These are phyloP conservation scores for Daldinia concentrica DNA, from an alignment of 495 filamentous ascomycete species.

Conservation along the genomic window DNA sequence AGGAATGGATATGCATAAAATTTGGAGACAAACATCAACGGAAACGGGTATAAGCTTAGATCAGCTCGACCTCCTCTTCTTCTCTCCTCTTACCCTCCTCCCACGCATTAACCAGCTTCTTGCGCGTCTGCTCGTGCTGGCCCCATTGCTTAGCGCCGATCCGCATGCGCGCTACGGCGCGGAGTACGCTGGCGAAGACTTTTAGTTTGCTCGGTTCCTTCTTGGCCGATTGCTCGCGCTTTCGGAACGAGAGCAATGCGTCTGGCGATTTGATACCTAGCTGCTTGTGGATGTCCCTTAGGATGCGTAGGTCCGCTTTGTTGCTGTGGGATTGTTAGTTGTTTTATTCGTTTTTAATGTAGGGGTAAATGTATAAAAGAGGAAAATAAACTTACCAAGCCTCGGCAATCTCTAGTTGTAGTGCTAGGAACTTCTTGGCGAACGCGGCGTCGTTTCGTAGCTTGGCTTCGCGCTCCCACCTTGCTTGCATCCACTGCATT, in stretches of 20 bases:
- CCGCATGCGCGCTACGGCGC: constrained; percentile 55
- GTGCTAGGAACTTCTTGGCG: constrained; percentile 78
- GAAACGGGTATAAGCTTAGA: not conserved
- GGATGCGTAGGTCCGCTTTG: constrained; percentile 85
- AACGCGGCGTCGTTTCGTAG: constrained; percentile 80
- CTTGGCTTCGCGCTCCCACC: constrained; percentile 78
- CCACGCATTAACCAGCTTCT: constrained; percentile 50
- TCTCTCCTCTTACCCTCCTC: constrained; percentile 52
- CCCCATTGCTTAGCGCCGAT: constrained; percentile 53
- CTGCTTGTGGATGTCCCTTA: constrained; percentile 71
- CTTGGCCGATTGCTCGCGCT: constrained; percentile 22
- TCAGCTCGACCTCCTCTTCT: constrained; percentile 24
- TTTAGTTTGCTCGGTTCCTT: constrained; percentile 41
- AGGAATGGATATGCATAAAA: not conserved
- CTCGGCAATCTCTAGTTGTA: constrained; percentile 82
- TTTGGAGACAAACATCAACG: not conserved
- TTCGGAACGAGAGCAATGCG: constrained; percentile 31
- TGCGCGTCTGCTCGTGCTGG: constrained; percentile 51
- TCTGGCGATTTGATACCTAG: constrained; percentile 50
- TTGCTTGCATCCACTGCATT: constrained; percentile 86
- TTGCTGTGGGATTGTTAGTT: constrained; percentile 67
- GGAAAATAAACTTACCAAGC: constrained; percentile 76
- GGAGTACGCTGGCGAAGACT: constrained; percentile 47
- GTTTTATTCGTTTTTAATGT: constrained; percentile 4
- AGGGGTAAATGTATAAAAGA: constrained; percentile 23